Evolutionary conservation across 352 stramenopile genomes (phyloP), one percentile per base, ranked within the genome.

Genomic region (Pythium aphanidermatum): DNA sequence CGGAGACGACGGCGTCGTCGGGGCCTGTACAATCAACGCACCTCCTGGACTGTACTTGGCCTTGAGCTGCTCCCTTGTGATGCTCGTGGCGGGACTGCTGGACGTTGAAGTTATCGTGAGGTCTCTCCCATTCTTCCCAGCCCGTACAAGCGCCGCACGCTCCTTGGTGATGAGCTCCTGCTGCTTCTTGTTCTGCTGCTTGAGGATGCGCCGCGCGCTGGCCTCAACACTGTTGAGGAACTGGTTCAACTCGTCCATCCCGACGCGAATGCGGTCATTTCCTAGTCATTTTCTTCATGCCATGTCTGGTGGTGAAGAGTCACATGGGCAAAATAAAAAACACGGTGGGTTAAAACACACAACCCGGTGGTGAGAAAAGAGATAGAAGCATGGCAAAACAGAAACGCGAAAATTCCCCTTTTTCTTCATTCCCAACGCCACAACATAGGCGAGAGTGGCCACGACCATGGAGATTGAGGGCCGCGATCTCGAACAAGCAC

Each of bases 201-300:
- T 84, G 58, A 90, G 61, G 69, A 92, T 86, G 40, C 77, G 76
- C 11, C 76, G 77, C 23, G 77, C 75, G 37, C 70, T 86, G 23
- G 68, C 65, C 53, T 90, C 74, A 41, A 90, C 77, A 40, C 62
- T 86, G 54, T 83, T 83, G 43, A 89, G 63, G 54, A 90, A 90
- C 64, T 83, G 76, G 19, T 75, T 79, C 34, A 90, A 61, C 38
- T 92, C 77, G 32, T 90, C 74, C 74, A 86, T 84, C n/a, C n/a
- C n/a, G n/a, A n/a, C n/a, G n/a, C n/a, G n/a, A n/a, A n/a, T n/a
- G n/a, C n/a, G n/a, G n/a, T n/a, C n/a, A n/a, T n/a, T n/a, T n/a
- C n/a, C n/a, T n/a, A 23, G 17, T 43, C 2, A 20, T 13, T n/a
- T 25, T 38, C 13, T 24, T 9, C 23, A 33, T 45, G n/a, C 2